Evolutionary conservation across 179 eudicot genomes (phyloP), one percentile per base, ranked within the genome.

Genomic region (Camellia oleifera): DNA sequence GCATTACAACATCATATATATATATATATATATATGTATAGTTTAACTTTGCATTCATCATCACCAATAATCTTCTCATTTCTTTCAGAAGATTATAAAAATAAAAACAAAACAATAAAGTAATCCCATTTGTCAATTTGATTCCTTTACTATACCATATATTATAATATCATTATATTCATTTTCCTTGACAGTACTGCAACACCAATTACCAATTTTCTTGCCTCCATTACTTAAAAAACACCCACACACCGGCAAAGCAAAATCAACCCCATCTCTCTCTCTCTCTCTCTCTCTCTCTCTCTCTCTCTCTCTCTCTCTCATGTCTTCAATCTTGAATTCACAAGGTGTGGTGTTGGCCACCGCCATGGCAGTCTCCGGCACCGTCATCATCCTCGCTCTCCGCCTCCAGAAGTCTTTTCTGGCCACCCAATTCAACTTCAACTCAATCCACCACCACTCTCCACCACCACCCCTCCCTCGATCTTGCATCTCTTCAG

Each of bases 351-450:
- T 88, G 54, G 88, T 92, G 20, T 80, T 91, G 18, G 95, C 93
- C 78, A 90, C 97, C 3, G 98, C 95, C 84, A 91, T 94, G 94
- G 98, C 98, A 12, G 85, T 93, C 10, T 92, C 94, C 63, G 98
- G 98, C 76, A 91, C 97, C 26, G 83, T 92, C n/a, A 83, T 94
- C 62, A 85, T 92, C 72, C 84, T 94, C 2, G 90, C 92, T 50
- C 69, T 90, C 8, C 82, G 85, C 48, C 88, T 87, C 42, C 98
- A 91, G 74, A 94, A 89, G 82, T 81, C 92, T 1, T 12, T 65
- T 52, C 63, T 83, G 18, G 61, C 82, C 26, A 40, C 53, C n/a
- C 70, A 69, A 11, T 45, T 69, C 50, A 7, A 48, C 44, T 5
- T 7, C 66, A 26, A 57, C 74, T 48, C 78, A 7, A 10, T 69